Conservation (phyloP, 2,329 filamentous ascomycete genomes). For the Microdochium nivale region DNA sequence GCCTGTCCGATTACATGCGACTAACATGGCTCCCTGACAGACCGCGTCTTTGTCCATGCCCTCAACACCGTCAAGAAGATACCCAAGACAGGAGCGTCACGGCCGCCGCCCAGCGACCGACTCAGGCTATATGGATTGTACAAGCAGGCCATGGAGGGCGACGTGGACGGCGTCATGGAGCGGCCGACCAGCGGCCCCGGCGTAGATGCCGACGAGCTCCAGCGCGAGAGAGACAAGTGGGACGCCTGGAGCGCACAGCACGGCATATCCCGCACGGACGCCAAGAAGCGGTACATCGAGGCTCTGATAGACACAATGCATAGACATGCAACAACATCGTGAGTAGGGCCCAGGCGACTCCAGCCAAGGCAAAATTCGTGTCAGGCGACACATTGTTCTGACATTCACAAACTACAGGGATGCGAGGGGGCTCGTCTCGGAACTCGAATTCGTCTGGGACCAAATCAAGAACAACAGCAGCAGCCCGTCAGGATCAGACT, state of each 20-base stretch:
- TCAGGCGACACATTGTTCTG: constrained; percentile 2
- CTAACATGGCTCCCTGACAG: constrained; percentile 33
- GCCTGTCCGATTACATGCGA: not conserved
- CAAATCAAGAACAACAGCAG: constrained; percentile 92
- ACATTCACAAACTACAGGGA: constrained; percentile 39
- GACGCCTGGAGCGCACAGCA: constrained; percentile 92
- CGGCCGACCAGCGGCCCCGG: constrained; percentile 51
- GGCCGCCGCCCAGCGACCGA: constrained; percentile 77
- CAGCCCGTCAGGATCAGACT: constrained; percentile 53
- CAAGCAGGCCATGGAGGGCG: constrained; percentile 98
- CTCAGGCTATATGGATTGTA: constrained; percentile 95
- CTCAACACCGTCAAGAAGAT: constrained; percentile 99
- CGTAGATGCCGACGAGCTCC: constrained; percentile 42
- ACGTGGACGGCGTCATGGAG: constrained; percentile 90
- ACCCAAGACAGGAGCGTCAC: constrained; percentile 80
- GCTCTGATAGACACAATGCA: constrained; percentile 96
- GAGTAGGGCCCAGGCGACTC: constrained; percentile 21
- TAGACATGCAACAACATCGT: constrained; percentile 81
- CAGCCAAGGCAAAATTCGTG: not conserved
- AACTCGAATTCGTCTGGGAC: constrained; percentile 99
- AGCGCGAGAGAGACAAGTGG: constrained; percentile 63
- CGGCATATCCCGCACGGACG: constrained; percentile 77
- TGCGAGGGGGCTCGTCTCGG: constrained; percentile 76
- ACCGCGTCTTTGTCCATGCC: constrained; percentile 97
- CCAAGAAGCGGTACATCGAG: constrained; percentile 88